Conservation (phyloP, 2,329 filamentous ascomycete species). For the Pezicula rhizophila region DNA sequence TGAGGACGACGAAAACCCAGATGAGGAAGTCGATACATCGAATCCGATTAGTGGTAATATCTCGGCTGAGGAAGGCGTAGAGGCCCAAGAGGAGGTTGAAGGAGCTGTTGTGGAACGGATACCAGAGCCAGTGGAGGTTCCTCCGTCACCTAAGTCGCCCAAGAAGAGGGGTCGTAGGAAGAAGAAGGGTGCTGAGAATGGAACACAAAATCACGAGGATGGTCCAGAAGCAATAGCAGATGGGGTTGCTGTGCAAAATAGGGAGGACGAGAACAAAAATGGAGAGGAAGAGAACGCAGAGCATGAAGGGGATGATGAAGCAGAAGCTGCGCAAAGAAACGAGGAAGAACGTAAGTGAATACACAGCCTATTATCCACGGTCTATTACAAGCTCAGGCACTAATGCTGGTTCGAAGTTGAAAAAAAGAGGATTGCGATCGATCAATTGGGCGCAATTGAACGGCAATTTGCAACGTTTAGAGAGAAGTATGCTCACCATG, state of each 20-base stretch:
- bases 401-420: conserved; percentile 50
- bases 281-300: conserved; percentile 46
- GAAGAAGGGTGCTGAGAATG: conserved; percentile 27
- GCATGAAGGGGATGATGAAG: conserved; percentile 52
- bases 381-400: conserved; percentile 11
- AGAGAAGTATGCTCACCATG: conserved; percentile 53
- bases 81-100: conserved; percentile 36
- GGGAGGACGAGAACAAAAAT: conserved; percentile 31
- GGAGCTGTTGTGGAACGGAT: conserved; percentile 33
- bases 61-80: conserved; percentile 30
- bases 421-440: conserved; percentile 73
- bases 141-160: conserved; percentile 14
- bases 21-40: conserved; percentile 32
- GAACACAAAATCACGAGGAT: conserved; percentile 16
- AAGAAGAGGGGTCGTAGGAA: conserved; percentile 29
- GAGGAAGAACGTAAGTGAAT: conserved; percentile 56
- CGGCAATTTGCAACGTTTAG: conserved; percentile 83
- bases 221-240: conserved; percentile 13
- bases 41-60: conserved; percentile 26
- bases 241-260: conserved; percentile 15
- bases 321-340: conserved; percentile 51
- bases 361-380: background rate
- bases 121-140: conserved; percentile 18
- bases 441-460: conserved; percentile 74
- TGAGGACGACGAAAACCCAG: conserved; percentile 35